These are phyloP conservation scores for Auricularia cornea DNA, from an alignment of 768 basidiomycete species.

Conservation along the genomic window DNA sequence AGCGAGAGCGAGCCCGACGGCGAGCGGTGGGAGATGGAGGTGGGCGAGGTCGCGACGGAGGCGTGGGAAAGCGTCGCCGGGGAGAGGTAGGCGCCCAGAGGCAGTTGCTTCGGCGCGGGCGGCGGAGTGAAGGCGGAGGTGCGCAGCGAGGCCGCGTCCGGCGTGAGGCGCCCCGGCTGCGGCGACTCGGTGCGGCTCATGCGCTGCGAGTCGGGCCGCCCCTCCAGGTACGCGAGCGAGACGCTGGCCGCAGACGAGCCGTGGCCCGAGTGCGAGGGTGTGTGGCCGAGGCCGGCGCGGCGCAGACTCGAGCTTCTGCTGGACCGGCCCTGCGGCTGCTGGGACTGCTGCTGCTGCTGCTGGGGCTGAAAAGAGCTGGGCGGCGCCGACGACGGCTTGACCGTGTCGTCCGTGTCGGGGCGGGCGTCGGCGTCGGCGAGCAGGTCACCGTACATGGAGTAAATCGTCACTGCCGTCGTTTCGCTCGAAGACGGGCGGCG, in stretches of 20 bases:
- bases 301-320: background rate
- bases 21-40: background rate
- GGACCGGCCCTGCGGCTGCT: background rate
- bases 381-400: background rate
- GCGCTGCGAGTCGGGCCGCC: background rate
- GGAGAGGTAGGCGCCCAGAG: background rate
- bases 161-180: background rate
- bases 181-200: background rate
- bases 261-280: background rate
- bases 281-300: background rate
- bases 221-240: background rate
- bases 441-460: slow-evolving; percentile 72
- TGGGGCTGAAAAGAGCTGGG: background rate
- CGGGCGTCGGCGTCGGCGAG: background rate
- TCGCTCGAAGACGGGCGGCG: slow-evolving; percentile 24
- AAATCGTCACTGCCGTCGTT: slow-evolving; percentile 73
- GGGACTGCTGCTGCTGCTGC: background rate
- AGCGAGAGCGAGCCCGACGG: slow-evolving; percentile 4
- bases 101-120: background rate
- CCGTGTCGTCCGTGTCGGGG: background rate
- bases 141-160: background rate
- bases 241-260: slow-evolving; percentile 1
- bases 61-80: background rate
- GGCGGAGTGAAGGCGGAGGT: background rate
- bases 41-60: slow-evolving; percentile 4